phyloP scores from a whole-genome alignment of 345 rosid species.

The Gossypium thurberi region DNA sequence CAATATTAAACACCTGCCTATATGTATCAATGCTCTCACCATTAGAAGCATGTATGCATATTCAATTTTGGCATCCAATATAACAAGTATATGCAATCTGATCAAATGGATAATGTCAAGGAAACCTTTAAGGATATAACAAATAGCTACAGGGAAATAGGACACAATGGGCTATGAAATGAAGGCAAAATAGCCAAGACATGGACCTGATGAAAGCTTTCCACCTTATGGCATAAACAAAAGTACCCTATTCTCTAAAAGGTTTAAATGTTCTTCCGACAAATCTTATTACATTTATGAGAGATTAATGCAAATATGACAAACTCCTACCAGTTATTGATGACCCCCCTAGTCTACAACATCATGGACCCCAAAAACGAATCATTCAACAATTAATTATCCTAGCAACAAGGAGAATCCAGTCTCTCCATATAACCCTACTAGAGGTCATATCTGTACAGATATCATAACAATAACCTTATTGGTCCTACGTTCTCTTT shows the following conservation, averaged over 20 bases:
- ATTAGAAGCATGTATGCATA: not conserved
- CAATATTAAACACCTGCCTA: not conserved
- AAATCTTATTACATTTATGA: slow-evolving; percentile 11
- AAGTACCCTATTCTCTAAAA: not conserved
- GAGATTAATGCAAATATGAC: slow-evolving; percentile 2
- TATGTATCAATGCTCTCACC: not conserved
- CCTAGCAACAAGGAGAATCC: slow-evolving; percentile 13
- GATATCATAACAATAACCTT: slow-evolving; percentile 16
- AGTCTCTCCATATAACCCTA: slow-evolving; percentile 6
- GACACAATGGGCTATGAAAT: not conserved
- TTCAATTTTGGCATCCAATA: not conserved
- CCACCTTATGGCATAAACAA: slow-evolving; percentile 5
- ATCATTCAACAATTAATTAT: slow-evolving; percentile 19
- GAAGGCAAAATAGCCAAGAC: not conserved
- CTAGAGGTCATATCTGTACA: slow-evolving; percentile 1
- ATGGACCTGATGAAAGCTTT: not conserved
- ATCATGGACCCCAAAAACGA: slow-evolving; percentile 8
- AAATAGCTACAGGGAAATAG: not conserved
- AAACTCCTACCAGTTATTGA: not conserved
- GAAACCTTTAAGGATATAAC: not conserved
- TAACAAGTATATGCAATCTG: not conserved
- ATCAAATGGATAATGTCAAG: not conserved
- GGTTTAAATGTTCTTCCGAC: not conserved
- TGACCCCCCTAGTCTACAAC: slow-evolving; percentile 14
- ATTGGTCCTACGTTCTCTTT: slow-evolving; percentile 9